Evolutionary conservation across 208 protist species (phyloP), one percentile per base, ranked within the genome.

Genomic region (Acanthamoeba triangularis): DNA sequence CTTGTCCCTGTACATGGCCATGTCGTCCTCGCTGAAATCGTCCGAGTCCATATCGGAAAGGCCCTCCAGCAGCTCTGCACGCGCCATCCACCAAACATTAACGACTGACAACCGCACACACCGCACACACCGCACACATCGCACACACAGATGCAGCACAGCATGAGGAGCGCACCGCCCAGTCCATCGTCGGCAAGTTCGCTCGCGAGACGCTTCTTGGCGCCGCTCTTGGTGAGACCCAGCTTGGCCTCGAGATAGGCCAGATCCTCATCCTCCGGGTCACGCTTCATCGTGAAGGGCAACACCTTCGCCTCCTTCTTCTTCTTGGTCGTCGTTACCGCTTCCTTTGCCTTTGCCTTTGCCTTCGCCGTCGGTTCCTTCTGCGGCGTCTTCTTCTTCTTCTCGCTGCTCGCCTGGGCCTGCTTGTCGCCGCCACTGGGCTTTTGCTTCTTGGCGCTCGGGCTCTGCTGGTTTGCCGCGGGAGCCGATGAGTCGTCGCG

Each of bases 171-270:
- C 20, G 8, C 33, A 88, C 80, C 41, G 52, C 16, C 80, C 7
- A 88, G 59, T 25, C 80, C 80, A n/a, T 88, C 80, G 28, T 88
- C 52, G 28, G 49, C 80, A 11, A 88, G 41, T 35, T 88, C 80
- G 52, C 30, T 59, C 0, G 6, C 30, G 35, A 88, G 80, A 11
- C 80, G 80, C 49, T 88, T 88, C 80, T 88, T 88, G 41, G 41
- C 80, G 49, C 30, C 41, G 49, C 35, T 41, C 49, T n/a, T 61
- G 4, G 41, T 61, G 30, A 80, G 72, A 6, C 52, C 52, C 49
- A 88, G 80, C 80, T 88, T 88, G 49, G 25, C 30, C 35, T 88
- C 25, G n/a, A 88, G 49, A 28, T 88, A 88, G 41, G 41, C 49
- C 23, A 88, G 80, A 8, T 88, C 41, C 25, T 33, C 49, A 20